Conservation (phyloP, 306 rosid genomes). For the Casuarina glauca region DNA sequence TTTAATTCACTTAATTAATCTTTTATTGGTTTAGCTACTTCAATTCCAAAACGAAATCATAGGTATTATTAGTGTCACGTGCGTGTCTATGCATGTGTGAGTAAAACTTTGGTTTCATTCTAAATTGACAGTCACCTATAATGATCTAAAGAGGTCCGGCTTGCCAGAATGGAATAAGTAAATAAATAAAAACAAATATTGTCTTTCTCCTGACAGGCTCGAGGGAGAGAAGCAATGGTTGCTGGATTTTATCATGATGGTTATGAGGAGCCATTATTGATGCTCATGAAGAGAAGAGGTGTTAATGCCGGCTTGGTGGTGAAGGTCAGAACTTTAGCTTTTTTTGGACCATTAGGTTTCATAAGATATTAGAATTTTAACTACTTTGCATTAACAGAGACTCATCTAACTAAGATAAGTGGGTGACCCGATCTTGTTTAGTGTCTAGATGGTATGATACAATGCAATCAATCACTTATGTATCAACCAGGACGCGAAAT, state of each 20-base stretch:
- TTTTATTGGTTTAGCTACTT: not conserved
- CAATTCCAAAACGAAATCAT: not conserved
- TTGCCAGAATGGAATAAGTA: not conserved
- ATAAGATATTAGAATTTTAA: not conserved
- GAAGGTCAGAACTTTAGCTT: conserved; percentile 60
- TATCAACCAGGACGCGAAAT: conserved; percentile 4
- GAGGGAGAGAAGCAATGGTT: conserved; percentile 89
- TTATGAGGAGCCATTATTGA: conserved; percentile 80
- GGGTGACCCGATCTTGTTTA: conserved; percentile 19
- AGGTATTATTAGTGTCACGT: not conserved
- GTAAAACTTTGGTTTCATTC: not conserved
- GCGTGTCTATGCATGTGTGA: not conserved
- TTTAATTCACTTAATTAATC: not conserved
- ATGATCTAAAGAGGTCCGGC: not conserved
- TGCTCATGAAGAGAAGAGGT: conserved; percentile 99
- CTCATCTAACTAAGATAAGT: conserved; percentile 4
- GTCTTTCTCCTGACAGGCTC: conserved; percentile 52
- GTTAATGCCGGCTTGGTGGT: conserved; percentile 91
- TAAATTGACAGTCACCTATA: not conserved
- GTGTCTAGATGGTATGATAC: conserved; percentile 17
- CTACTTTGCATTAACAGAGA: conserved; percentile 5
- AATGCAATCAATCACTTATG: not conserved
- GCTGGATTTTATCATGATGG: conserved; percentile 97
- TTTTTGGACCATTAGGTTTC: conserved; percentile 21
- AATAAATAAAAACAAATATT: not conserved